phyloP scores from a whole-genome alignment of 768 basidiomycete species.

The Suillus hirtellus region DNA sequence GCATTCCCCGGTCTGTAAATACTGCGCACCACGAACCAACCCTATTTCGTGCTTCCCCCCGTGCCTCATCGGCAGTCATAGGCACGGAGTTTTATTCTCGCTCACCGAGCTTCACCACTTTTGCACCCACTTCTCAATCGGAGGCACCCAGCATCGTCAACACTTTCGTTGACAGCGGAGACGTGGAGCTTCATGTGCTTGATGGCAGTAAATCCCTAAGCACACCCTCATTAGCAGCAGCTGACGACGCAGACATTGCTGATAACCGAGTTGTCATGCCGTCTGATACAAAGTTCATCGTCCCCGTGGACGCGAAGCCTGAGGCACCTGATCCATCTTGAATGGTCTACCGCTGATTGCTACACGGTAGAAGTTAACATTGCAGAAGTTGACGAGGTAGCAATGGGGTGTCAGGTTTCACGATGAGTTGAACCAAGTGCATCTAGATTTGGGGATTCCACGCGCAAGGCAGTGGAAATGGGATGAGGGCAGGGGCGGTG shows the following conservation, averaged over 20 bases:
- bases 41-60: background rate
- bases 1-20: too few relatives aligned
- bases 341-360: background rate
- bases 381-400: constrained; percentile 5
- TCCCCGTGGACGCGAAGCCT: background rate
- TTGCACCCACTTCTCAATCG: background rate
- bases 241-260: background rate
- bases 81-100: background rate
- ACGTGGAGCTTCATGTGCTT: background rate
- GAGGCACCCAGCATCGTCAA: background rate
- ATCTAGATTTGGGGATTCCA: background rate
- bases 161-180: background rate
- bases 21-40: background rate
- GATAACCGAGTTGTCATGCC: background rate
- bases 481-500: too few relatives aligned
- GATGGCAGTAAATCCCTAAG: background rate
- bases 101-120: background rate
- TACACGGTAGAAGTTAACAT: background rate
- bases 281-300: background rate
- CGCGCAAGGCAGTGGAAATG: background rate
- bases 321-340: background rate
- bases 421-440: constrained; percentile 20
- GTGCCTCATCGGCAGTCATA: background rate
- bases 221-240: background rate
- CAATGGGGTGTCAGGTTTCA: constrained; percentile 3